A percentile compares a stretch with the other conserved stretches of the same genome.
phyloP scores from a whole-genome alignment of 305 asterid genomes.

The Fraxinus paxiana region DNA sequence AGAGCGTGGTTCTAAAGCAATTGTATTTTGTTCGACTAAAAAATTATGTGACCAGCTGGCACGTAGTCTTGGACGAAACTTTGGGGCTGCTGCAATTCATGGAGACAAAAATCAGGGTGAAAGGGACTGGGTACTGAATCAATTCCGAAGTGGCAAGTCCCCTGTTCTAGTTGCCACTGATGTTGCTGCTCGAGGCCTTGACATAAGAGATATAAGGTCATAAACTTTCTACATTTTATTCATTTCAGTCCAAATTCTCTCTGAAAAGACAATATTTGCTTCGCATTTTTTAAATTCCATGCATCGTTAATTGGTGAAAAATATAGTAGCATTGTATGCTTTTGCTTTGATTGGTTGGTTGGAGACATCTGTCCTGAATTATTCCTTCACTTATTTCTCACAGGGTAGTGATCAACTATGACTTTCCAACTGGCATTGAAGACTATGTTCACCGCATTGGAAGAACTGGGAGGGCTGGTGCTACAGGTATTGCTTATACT shows the following conservation, averaged over 20 bases:
- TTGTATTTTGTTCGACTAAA: constrained; percentile 86
- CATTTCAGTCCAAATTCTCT: not conserved
- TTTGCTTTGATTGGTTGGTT: not conserved
- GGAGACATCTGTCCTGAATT: not conserved
- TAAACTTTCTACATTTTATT: constrained; percentile 17
- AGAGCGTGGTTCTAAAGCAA: constrained; percentile 78
- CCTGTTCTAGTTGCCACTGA: constrained; percentile 94
- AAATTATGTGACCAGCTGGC: constrained; percentile 83
- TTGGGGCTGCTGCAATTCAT: constrained; percentile 93
- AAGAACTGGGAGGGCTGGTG: constrained; percentile 98
- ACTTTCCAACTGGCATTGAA: constrained; percentile 88
- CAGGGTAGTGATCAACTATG: constrained; percentile 91
- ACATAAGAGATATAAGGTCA: constrained; percentile 82
- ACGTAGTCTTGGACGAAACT: constrained; percentile 75
- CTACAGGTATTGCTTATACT: constrained; percentile 82
- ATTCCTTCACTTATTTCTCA: constrained; percentile 6
- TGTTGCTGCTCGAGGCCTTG: constrained; percentile 98
- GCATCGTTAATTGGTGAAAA: not conserved
- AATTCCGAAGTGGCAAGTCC: constrained; percentile 73
- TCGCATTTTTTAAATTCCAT: not conserved
- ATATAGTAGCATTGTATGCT: not conserved
- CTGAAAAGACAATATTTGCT: not conserved
- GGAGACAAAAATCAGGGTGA: constrained; percentile 94
- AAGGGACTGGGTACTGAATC: constrained; percentile 93
- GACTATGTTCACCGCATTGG: constrained; percentile 98